A percentile compares a stretch with the other conserved stretches of the same genome.
phyloP scores from a whole-genome alignment of 768 basidiomycete species.

The Pisolithus sp. region DNA sequence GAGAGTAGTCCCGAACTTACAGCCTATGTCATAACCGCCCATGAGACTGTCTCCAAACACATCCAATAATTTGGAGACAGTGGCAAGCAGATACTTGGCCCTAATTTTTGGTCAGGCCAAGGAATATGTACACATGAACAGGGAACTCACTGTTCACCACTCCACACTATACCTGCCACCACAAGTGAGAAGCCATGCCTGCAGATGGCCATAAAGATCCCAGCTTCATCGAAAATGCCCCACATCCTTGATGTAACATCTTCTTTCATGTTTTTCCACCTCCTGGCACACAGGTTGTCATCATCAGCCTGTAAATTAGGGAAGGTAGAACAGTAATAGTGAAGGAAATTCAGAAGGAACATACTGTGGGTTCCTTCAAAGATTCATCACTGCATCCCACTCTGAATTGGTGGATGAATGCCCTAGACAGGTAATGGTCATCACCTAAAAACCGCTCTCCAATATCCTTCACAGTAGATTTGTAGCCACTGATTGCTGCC shows the following conservation, averaged over 20 bases:
- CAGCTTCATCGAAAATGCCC: slow-evolving; percentile 32
- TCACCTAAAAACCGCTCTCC: not conserved
- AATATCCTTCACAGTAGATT: slow-evolving; percentile 18
- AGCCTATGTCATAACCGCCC: too few species aligned
- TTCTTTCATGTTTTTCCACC: not conserved
- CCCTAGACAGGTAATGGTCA: not conserved
- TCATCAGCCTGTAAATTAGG: not conserved
- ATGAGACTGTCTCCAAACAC: too few species aligned
- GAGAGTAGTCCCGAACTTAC: too few species aligned
- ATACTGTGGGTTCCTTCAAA: not conserved
- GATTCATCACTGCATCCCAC: not conserved
- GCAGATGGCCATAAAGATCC: slow-evolving; percentile 26
- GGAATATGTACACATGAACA: too few species aligned
- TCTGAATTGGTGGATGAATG: not conserved
- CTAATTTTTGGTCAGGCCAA: too few species aligned
- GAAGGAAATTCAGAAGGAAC: not conserved
- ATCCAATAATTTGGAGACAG: too few species aligned
- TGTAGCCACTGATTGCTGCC: slow-evolving; percentile 25
- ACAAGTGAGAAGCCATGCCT: too few species aligned
- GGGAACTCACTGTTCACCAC: too few species aligned
- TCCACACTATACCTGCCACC: too few species aligned
- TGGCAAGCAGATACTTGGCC: too few species aligned
- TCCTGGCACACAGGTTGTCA: not conserved
- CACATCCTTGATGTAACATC: slow-evolving; percentile 15
- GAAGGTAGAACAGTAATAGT: not conserved